phyloP scores from a whole-genome alignment of 306 rosid genomes.

The Lithocarpus polystachyus region DNA sequence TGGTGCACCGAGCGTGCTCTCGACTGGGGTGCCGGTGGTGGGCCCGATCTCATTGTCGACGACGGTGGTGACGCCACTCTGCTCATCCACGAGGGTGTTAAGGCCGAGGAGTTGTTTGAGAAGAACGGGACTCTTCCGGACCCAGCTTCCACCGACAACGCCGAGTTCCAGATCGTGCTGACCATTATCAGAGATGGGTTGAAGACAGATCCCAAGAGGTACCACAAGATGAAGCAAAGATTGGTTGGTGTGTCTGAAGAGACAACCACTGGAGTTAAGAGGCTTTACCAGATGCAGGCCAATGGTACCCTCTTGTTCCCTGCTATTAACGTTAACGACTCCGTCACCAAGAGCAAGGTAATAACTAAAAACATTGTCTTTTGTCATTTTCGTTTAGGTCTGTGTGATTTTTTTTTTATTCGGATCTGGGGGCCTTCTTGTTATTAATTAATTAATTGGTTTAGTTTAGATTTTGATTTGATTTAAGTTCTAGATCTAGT shows the following conservation, averaged over 20 bases:
- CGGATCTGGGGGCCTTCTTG: slow-evolving; percentile 6
- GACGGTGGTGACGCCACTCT: slow-evolving; percentile 89
- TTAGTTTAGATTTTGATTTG: neutral
- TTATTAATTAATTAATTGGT: too few species aligned
- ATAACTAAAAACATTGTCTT: too few species aligned
- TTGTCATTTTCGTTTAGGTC: neutral
- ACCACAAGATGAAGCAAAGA: slow-evolving; percentile 85
- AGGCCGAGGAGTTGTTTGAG: slow-evolving; percentile 71
- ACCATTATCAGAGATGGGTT: slow-evolving; percentile 70
- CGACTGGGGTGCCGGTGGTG: slow-evolving; percentile 90
- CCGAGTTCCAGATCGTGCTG: slow-evolving; percentile 79
- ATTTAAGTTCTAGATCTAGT: neutral
- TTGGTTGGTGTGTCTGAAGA: slow-evolving; percentile 93
- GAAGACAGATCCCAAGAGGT: slow-evolving; percentile 79
- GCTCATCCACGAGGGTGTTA: slow-evolving; percentile 85
- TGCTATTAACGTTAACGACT: slow-evolving; percentile 93
- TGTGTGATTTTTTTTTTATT: neutral
- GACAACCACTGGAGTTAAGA: slow-evolving; percentile 99
- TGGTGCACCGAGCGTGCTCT: slow-evolving; percentile 95
- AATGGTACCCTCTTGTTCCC: slow-evolving; percentile 77
- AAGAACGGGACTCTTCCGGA: slow-evolving; percentile 61
- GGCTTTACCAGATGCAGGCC: slow-evolving; percentile 91
- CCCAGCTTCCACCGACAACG: slow-evolving; percentile 68
- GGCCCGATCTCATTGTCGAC: slow-evolving; percentile 91
- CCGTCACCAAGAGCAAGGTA: slow-evolving; percentile 99